Evolutionary conservation across 2,329 filamentous ascomycete genomes (phyloP), one percentile per base, ranked within the genome.

Genomic region (Byssochlamys sp.): DNA sequence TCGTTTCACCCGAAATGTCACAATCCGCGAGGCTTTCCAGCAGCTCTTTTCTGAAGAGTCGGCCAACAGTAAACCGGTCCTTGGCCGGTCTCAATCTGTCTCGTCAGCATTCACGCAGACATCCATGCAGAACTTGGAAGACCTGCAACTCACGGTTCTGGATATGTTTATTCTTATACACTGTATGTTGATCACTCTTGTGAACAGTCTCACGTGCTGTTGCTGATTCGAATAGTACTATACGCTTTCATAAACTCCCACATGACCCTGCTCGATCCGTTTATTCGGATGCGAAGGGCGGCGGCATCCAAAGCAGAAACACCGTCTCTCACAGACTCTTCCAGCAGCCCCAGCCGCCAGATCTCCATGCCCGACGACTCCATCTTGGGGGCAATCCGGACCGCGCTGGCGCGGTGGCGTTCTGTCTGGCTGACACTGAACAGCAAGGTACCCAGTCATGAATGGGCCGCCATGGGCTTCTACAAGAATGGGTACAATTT

Each of bases 101-200:
- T 56, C 4, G 52, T 50, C 45, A 27, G 53, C 4, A 45, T 57
- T 0, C 49, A 57, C 14, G 56, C 62, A 5, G 39, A 45, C 4
- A 45, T 57, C 0, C 49, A 57, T n/a, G 56, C 62, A 5, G 39
- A 45, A 45, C 12, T 45, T 57, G 7, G 59, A 54, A n/a, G 55
- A 62, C 1, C 59, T 68, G 28, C 58, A 65, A 4, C 59, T 75
- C 5, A 74, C 68, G 1, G 64, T 71, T 7, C 58, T 75, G 14
- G 73, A 76, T 52, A 73, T 75, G 67, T 76, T 75, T 57, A 70
- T 75, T 25, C 56, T 76, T n/a, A 75, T 76, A 45, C 74, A 76
- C 57, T 60, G 74, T 76, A 69, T 49, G 69, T 61, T 12, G 9
- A 35, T 12, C 12, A 19, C 27, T 26, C 54, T 39, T 27, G 19